Conservation (phyloP, 139 green algal species). For the Tetradesmus lagerheimii region DNA sequence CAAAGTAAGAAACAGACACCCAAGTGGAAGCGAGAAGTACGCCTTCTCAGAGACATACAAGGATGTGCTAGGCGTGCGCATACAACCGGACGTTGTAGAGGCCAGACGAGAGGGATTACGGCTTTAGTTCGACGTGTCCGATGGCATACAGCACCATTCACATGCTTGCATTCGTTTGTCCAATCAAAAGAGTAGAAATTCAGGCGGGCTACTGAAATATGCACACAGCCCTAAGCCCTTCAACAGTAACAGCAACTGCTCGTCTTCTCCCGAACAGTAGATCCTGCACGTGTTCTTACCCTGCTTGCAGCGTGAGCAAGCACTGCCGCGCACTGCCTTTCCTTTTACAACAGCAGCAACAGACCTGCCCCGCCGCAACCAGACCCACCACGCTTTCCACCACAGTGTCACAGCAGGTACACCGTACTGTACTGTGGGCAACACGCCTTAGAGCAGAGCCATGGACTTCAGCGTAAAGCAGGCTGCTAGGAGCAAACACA, state of each 20-base stretch:
- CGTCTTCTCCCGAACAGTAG: background rate
- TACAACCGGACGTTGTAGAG: background rate
- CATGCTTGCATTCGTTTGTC: too few relatives aligned
- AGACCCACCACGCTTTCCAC: too few relatives aligned
- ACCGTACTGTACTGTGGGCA: too few relatives aligned
- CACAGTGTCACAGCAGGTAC: too few relatives aligned
- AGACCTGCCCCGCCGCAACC: too few relatives aligned
- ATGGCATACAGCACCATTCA: background rate
- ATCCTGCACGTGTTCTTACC: background rate
- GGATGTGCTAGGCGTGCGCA: background rate
- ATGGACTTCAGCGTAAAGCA: constrained; percentile 42
- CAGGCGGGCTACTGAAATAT: too few relatives aligned
- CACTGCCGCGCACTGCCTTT: too few relatives aligned
- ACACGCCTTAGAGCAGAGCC: too few relatives aligned
- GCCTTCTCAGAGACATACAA: constrained; percentile 4
- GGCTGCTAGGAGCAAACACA: constrained; percentile 17
- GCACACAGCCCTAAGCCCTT: background rate
- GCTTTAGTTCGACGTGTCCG: too few relatives aligned
- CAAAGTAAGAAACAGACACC: background rate
- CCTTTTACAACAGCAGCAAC: too few relatives aligned
- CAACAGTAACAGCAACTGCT: background rate
- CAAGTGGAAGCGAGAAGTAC: background rate
- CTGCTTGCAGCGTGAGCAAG: too few relatives aligned
- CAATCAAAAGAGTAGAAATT: too few relatives aligned
- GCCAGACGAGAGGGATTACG: background rate